Evolutionary conservation across 768 basidiomycete genomes (phyloP), one percentile per base, ranked within the genome.

Genomic region (Tubosaeta brunneosetosa): DNA sequence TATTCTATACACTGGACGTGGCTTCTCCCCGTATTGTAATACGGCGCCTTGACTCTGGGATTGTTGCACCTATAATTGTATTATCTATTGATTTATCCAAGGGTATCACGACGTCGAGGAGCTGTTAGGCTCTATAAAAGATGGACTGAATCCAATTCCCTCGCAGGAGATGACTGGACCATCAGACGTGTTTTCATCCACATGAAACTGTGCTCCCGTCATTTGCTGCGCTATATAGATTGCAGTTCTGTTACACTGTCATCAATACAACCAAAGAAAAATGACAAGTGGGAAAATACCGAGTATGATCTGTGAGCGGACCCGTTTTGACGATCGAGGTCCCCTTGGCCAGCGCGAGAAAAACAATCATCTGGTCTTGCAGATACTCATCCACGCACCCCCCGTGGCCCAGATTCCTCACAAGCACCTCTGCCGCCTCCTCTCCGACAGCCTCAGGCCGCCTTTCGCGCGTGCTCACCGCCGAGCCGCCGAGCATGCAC

Each of bases 291-390:
- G 32, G 17, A 8, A 61, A 69, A 26, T 50, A 85, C 87, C 74
- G 76, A 7, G 88, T 89, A 68, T 91, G 88, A 55, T 86, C 66
- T 19, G 77, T 82, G 32, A 90, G 59, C 4, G 81, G 85, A 2
- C 80, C 78, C 25, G 69, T 77, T 43, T 72, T 74, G 26, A 91
- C 72, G 48, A 71, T 72, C 11, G 86, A 89, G 25, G 59, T 75
- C 4, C 86, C 86, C 45, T 82, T 67, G 9, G 88, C 86, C 16
- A 91, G 73, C 9, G 86, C 86, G 70, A 90, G 80, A 61, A 88
- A 84, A 34, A 90, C 78, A 43, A 90, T 81, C 17, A 90, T 83
- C 61, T 91, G 88, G 65, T 91, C 89, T 74, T 88, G 79, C 60
- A 80, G 51, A 61, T 77, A 71, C 52, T 79, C 88, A 55, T 91